Conservation (phyloP, 352 stramenopile species). For the Pythium periplocum region DNA sequence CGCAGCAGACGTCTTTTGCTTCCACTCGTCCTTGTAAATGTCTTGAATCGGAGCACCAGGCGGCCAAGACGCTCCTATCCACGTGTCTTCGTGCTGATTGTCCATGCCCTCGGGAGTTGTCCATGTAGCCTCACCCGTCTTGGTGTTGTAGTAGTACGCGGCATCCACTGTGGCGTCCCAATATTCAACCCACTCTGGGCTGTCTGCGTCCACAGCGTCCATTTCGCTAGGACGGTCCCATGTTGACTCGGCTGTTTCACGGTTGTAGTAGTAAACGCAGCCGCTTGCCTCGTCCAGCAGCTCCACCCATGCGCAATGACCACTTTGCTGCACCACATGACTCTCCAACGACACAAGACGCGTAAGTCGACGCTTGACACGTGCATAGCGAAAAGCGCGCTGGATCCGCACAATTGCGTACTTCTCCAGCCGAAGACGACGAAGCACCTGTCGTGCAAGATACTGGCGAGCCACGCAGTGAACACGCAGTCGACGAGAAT, state of each 20-base stretch:
- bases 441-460: conserved; percentile 25
- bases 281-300: conserved; percentile 63
- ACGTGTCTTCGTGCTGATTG: conserved; percentile 9
- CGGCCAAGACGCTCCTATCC: conserved; percentile 4
- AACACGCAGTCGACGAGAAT: conserved; percentile 13
- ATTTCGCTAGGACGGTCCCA: conserved; percentile 38
- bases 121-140: conserved; percentile 68
- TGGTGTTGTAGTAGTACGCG: conserved; percentile 67
- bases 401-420: conserved; percentile 38
- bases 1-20: background rate
- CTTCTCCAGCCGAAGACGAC: conserved; percentile 15
- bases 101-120: conserved; percentile 26
- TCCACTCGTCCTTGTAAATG: conserved; percentile 3
- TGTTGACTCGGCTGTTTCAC: conserved; percentile 34
- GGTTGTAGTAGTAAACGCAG: conserved; percentile 68
- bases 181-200: conserved; percentile 59
- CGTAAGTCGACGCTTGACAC: conserved; percentile 33
- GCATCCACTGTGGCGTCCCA: conserved; percentile 64
- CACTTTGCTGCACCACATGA: conserved; percentile 2
- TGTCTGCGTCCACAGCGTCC: conserved; percentile 9
- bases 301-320: conserved; percentile 43
- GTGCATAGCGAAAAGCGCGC: conserved; percentile 44
- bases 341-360: conserved; percentile 25
- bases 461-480: conserved; percentile 36
- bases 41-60: conserved; percentile 12